A percentile compares a stretch with the other conserved stretches of the same genome.
phyloP scores from a whole-genome alignment of 768 basidiomycete genomes.

The Trametes punicea region DNA sequence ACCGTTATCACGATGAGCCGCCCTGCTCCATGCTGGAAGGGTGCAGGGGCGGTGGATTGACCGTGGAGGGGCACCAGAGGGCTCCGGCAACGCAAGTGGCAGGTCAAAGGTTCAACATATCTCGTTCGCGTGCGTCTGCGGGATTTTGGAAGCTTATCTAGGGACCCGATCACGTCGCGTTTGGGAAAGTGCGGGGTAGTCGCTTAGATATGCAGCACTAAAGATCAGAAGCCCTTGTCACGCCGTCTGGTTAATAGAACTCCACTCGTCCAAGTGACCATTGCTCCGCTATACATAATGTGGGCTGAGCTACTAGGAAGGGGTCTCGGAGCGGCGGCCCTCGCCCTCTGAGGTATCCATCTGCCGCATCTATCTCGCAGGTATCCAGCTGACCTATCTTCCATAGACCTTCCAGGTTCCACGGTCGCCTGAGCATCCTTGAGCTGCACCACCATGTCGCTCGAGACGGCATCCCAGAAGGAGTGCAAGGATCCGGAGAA shows the following conservation, averaged over 20 bases:
- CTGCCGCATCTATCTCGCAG: no score
- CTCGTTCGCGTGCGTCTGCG: background rate
- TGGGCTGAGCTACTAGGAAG: background rate
- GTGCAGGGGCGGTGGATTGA: background rate
- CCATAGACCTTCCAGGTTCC: background rate
- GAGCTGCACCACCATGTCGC: constrained; percentile 6
- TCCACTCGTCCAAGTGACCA: constrained; percentile 1
- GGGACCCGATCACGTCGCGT: background rate
- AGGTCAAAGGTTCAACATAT: background rate
- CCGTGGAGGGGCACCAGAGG: background rate
- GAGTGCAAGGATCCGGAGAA: constrained; percentile 9
- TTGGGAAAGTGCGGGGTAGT: constrained; percentile 27
- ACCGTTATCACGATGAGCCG: no score
- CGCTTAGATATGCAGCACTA: constrained; percentile 45
- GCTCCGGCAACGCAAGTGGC: background rate
- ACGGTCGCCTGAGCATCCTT: background rate
- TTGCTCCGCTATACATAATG: background rate
- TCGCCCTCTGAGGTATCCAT: no score
- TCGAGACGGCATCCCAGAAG: constrained; percentile 9
- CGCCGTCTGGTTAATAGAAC: constrained; percentile 6
- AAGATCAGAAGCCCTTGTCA: background rate
- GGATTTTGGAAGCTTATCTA: background rate
- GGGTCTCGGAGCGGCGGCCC: no score
- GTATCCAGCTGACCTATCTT: background rate
- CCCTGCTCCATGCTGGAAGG: no score